These are phyloP conservation scores for Phytopythium montanum DNA, from an alignment of 352 stramenopile genomes.

Conservation along the genomic window DNA sequence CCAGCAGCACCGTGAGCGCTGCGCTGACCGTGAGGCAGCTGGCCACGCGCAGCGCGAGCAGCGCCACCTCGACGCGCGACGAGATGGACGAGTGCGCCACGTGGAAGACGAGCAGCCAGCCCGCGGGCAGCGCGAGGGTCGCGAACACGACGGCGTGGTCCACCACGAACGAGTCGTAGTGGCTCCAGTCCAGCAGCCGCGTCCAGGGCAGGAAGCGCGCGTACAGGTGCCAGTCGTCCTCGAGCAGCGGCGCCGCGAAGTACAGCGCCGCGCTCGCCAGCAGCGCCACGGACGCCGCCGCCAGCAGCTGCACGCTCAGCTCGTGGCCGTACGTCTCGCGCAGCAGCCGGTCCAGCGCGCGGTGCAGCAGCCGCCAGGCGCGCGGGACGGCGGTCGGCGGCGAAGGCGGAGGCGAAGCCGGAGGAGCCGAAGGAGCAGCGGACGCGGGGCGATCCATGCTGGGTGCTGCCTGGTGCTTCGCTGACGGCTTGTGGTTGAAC, in stretches of 20 bases:
- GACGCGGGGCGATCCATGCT: neutral
- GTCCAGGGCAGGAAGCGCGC: slow-evolving; percentile 47
- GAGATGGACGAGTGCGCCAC: slow-evolving; percentile 52
- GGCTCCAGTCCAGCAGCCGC: slow-evolving; percentile 49
- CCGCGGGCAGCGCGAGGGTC: slow-evolving; percentile 53
- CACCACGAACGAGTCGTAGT: slow-evolving; percentile 72
- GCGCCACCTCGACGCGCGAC: slow-evolving; percentile 41
- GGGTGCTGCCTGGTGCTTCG: neutral
- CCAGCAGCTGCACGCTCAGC: slow-evolving; percentile 52
- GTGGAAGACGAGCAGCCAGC: slow-evolving; percentile 67
- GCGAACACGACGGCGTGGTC: slow-evolving; percentile 68
- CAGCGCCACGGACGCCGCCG: slow-evolving; percentile 36
- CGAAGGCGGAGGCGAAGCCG: neutral
- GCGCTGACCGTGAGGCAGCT: slow-evolving; percentile 63
- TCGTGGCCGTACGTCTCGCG: slow-evolving; percentile 54
- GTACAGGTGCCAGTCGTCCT: slow-evolving; percentile 52
- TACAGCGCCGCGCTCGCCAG: slow-evolving; percentile 50
- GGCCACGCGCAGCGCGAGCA: slow-evolving; percentile 55
- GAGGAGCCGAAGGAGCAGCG: neutral
- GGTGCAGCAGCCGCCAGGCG: slow-evolving; percentile 20
- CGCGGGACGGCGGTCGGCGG: neutral
- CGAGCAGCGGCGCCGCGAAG: slow-evolving; percentile 48
- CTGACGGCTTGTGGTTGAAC: slow-evolving; percentile 1
- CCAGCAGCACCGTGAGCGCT: slow-evolving; percentile 69
- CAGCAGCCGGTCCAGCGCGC: slow-evolving; percentile 35